A percentile compares a stretch with the other conserved stretches of the same genome.
These are phyloP conservation scores for Aschersonia sp. DNA, from an alignment of 2,329 filamentous ascomycete species.

Conservation along the genomic window DNA sequence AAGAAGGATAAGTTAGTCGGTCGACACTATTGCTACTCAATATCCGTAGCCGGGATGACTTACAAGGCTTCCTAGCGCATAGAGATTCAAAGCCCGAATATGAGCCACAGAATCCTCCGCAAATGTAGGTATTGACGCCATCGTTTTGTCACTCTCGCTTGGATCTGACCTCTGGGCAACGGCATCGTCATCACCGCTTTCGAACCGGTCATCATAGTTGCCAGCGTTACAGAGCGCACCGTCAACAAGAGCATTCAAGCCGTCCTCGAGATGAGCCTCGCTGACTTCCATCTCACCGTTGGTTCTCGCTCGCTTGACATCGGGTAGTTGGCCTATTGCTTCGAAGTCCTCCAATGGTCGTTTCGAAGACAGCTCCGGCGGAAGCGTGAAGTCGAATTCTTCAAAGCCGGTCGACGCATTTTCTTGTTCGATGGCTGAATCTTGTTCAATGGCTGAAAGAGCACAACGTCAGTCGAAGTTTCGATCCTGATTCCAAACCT, in stretches of 20 bases:
- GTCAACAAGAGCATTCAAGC: constrained; percentile 22
- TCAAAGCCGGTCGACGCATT: constrained; percentile 15
- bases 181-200: constrained; percentile 4
- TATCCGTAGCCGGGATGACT: constrained; percentile 8
- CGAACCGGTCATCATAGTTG: constrained; percentile 20
- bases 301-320: constrained; percentile 20
- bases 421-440: constrained; percentile 17
- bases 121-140: constrained; percentile 9
- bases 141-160: constrained; percentile 2
- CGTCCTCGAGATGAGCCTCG: constrained; percentile 18
- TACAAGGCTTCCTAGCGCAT: constrained; percentile 26
- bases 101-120: constrained; percentile 14
- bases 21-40: constrained; percentile 5
- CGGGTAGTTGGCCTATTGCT: constrained; percentile 13
- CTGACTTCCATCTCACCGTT: constrained; percentile 9
- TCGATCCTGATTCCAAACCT: not conserved
- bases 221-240: constrained; percentile 25
- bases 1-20: not conserved
- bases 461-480: not conserved
- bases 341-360: constrained; percentile 18
- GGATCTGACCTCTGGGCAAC: constrained; percentile 4
- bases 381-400: constrained; percentile 18
- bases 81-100: constrained; percentile 20
- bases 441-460: not conserved
- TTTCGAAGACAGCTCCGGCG: constrained; percentile 21